Conservation (phyloP, 1,284 basidiomycete genomes). For the Puccinia triticina region DNA sequence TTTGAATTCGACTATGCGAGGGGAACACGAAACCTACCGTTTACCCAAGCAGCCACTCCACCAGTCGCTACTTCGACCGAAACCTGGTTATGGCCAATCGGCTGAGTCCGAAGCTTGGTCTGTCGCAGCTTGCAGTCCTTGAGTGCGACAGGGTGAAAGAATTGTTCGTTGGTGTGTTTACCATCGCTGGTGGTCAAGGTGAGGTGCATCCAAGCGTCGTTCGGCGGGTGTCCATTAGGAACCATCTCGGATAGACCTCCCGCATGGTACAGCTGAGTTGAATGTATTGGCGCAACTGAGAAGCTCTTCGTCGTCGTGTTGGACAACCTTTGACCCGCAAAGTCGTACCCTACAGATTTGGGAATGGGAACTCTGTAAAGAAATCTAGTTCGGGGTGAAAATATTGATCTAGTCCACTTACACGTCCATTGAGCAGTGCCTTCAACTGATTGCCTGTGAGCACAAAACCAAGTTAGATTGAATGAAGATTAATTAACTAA, state of each 20-base stretch:
- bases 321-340: slow-evolving; percentile 64
- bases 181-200: slow-evolving; percentile 65
- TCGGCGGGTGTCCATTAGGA: slow-evolving; percentile 62
- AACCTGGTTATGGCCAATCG: slow-evolving; percentile 58
- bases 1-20: not conserved
- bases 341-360: slow-evolving; percentile 63
- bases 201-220: slow-evolving; percentile 66
- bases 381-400: not conserved
- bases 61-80: slow-evolving; percentile 66
- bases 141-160: slow-evolving; percentile 67
- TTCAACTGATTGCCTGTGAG: slow-evolving; percentile 62
- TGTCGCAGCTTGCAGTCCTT: slow-evolving; percentile 64
- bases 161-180: slow-evolving; percentile 65
- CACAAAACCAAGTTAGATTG: not conserved
- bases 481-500: not conserved
- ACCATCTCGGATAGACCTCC: slow-evolving; percentile 51
- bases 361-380: not conserved
- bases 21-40: slow-evolving; percentile 11
- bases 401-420: not conserved
- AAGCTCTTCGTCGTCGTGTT: slow-evolving; percentile 62
- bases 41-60: slow-evolving; percentile 65
- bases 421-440: slow-evolving; percentile 67
- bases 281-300: slow-evolving; percentile 65
- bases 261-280: slow-evolving; percentile 63
- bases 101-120: slow-evolving; percentile 63